Base-by-base conservation (phyloP, 306 rosid species). In the Acmispon strigosus region DNA sequence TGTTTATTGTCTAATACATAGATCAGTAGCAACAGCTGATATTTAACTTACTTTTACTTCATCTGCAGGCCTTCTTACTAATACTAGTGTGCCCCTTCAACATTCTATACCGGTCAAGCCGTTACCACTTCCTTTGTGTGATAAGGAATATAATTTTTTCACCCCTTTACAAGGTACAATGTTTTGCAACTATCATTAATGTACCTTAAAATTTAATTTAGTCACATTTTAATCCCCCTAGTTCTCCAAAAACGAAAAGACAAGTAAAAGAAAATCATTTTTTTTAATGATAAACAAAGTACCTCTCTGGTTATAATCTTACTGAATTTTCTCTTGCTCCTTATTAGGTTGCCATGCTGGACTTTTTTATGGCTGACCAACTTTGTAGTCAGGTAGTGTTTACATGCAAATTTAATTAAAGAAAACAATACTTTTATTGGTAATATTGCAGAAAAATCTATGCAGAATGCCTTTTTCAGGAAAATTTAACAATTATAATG, bases 321-420 rank as follows among this genome's bases (percentile, higher is more conserved):
- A 51, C 34, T 22, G 11, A 43, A 32, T 29, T 75, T 10, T 63
- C 24, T 73, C 34, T 27, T 45, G 63, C 47, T 36, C 61, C 44
- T 43, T 73, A 91, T 43, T 73, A 91, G 97, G 98, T 92, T 81
- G 90, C 89, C 78, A 92, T 92, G 98, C 84, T 92, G 68, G 98
- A 92, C 84, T 92, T 92, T 84, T 92, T 92, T 87, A 89, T 92
- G 98, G 98, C 98, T 32, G 98, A 92, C 69, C 98, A 92, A 76
- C 90, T 92, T 67, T 92, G 98, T 71, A 92, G 98, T 83, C 98
- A 92, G 96, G 98, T 92, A 87, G 37, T 2, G 32, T 27, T 27
- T 2, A 27, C 32, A 27, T 27, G 32, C 4, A 0, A 27, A 27
- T 2, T 27, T 4, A 27, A 27, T 27, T 27, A 27, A 27, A 27